Base-by-base conservation (phyloP, 163 green algal genomes). In the Scenedesmus sp. region DNA sequence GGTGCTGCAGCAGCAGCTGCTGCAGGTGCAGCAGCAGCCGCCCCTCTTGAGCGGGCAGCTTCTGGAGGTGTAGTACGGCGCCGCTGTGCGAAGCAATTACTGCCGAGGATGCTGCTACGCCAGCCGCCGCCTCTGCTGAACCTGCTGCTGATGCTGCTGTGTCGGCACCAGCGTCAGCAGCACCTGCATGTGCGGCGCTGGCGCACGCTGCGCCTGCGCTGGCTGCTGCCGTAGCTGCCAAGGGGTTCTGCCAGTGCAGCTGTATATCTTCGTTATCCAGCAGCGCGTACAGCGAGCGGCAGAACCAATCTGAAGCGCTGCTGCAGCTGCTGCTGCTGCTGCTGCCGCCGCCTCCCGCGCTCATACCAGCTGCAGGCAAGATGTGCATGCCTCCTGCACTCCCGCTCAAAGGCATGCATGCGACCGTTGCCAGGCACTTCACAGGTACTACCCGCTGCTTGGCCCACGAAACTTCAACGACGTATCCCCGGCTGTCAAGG, bases 1-100 rank as follows among this genome's bases (percentile, higher is more conserved):
- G 85, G 51, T 90, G 85, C 85, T 76, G 70, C 70, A 90, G 72
- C 44, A 90, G 35, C 40, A 72, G 24, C 18, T 72, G 46, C 49
- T 90, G 46, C 33, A 90, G 43, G 20, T 56, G 33, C 70, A 43
- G 33, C 85, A 90, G 72, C n/a, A 90, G 46, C 49, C 20, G 37
- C 16, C 85, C 85, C n/a, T 90, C 85, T 4, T 30, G 12, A 16
- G 43, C 46, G 2, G 85, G 70, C 2, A 90, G 70, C 70, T 56
- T 51, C 49, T 85, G 72, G 44, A 90, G 18, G 10, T 90, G 85
- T 18, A 59, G 15, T 7, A 90, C 44, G 3, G 20, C 18, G 2
- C 85, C 85, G 24, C 1, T 4, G 3, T 9, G 4, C 0, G 68
- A 40, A n/a, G 85, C 85, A 49, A 44, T 68, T 26, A 89, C 40